Percentiles rank a stretch among this genome's conserved stretches.
These are phyloP conservation scores for Ogataea polymorpha DNA, from an alignment of 805 yeast genomes.

Conservation along the genomic window DNA sequence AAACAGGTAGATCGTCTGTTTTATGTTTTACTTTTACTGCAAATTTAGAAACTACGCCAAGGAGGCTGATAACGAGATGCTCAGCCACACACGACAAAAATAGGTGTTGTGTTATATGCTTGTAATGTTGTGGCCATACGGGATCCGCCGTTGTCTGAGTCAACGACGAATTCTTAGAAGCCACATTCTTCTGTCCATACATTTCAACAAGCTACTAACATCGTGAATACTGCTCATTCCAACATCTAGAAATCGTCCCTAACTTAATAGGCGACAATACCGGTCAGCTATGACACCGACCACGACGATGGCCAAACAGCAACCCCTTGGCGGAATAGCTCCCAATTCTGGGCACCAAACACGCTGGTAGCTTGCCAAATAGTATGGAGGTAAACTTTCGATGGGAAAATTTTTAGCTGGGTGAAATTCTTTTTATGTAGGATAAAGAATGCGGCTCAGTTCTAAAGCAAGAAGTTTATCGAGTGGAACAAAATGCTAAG, in stretches of 20 bases:
- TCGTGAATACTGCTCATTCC: slow-evolving; percentile 10
- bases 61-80: neutral
- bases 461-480: slow-evolving; percentile 13
- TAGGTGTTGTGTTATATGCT: too few species aligned
- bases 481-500: slow-evolving; percentile 41
- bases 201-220: slow-evolving; percentile 29
- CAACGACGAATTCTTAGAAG: slow-evolving; percentile 29
- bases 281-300: neutral
- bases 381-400: slow-evolving; percentile 32
- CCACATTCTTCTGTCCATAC: slow-evolving; percentile 30
- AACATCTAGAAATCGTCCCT: slow-evolving; percentile 25
- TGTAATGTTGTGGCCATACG: slow-evolving; percentile 34
- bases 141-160: slow-evolving; percentile 29
- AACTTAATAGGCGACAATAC: slow-evolving; percentile 34
- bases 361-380: slow-evolving; percentile 28
- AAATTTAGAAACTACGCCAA: slow-evolving; percentile 1
- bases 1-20: slow-evolving; percentile 1
- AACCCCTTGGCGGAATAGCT: neutral
- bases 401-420: slow-evolving; percentile 16
- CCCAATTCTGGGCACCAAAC: neutral
- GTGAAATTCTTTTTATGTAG: slow-evolving; percentile 2
- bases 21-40: slow-evolving; percentile 9
- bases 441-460: slow-evolving; percentile 7
- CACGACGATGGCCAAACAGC: neutral
- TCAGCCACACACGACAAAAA: neutral